Evolutionary conservation across 306 rosid species (phyloP).

Genomic region (Quercus berberidifolia): DNA sequence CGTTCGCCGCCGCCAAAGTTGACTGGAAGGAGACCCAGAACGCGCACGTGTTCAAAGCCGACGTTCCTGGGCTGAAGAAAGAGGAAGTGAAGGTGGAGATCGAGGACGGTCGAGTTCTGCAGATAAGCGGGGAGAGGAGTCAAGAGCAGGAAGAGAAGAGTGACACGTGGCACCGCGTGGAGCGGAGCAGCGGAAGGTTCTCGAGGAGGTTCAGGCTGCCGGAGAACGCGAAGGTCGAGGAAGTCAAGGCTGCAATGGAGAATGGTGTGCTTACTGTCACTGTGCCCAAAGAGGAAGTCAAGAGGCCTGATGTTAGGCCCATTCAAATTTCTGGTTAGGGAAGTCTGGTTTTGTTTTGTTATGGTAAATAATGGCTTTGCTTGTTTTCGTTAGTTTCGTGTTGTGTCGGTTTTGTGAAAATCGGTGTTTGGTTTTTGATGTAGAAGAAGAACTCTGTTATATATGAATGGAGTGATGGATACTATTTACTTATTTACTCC

Average conservation of each 20-base stretch:
- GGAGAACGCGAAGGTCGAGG: conserved; percentile 18
- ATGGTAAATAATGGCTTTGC: neutral
- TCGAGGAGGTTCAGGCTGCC: conserved; percentile 32
- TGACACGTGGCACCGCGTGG: conserved; percentile 28
- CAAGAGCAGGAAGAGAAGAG: conserved; percentile 24
- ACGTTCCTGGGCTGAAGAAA: conserved; percentile 25
- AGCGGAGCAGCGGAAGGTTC: conserved; percentile 39
- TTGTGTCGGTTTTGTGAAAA: neutral
- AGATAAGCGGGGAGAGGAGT: conserved; percentile 33
- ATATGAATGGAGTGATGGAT: too few species aligned
- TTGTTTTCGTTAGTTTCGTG: neutral
- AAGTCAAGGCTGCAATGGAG: conserved; percentile 32
- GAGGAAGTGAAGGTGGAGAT: conserved; percentile 31
- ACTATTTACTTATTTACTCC: too few species aligned
- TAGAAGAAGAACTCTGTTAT: too few species aligned
- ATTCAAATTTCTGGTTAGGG: conserved; percentile 25
- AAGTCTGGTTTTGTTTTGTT: neutral
- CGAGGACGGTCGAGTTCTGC: conserved; percentile 28
- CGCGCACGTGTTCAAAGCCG: conserved; percentile 32
- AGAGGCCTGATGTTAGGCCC: conserved; percentile 21
- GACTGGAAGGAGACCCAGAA: conserved; percentile 29
- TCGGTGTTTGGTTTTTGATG: neutral
- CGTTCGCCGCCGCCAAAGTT: conserved; percentile 6
- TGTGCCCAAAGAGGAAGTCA: conserved; percentile 24
- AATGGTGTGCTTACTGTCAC: conserved; percentile 40